These are phyloP conservation scores for Pachysandra terminalis DNA, from an alignment of 164 flowering plant species.

Conservation along the genomic window DNA sequence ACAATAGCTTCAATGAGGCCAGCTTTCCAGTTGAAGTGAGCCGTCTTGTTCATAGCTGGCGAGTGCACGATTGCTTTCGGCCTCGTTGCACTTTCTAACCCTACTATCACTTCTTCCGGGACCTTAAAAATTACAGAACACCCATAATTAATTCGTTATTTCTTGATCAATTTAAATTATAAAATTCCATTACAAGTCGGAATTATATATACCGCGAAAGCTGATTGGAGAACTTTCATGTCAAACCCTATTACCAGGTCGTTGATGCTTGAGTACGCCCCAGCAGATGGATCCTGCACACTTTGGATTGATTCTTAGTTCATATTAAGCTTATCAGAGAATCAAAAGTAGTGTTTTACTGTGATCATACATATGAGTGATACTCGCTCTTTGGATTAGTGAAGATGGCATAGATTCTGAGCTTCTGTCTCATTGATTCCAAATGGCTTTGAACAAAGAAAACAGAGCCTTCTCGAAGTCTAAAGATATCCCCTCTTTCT, in stretches of 20 bases:
- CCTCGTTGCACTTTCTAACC: constrained; percentile 26
- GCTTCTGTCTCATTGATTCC: constrained; percentile 47
- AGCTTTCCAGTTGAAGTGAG: constrained; percentile 26
- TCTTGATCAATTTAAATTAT: too few relatives aligned
- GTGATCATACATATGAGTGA: constrained; percentile 26
- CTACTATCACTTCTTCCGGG: constrained; percentile 51
- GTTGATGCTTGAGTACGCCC: constrained; percentile 53
- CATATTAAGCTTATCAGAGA: too few relatives aligned
- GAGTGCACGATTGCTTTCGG: constrained; percentile 55
- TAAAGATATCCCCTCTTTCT: constrained; percentile 55
- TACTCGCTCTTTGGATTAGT: constrained; percentile 22
- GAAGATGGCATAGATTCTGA: constrained; percentile 64
- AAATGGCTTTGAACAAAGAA: constrained; percentile 59
- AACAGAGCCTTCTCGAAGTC: constrained; percentile 49
- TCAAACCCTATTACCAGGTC: constrained; percentile 74
- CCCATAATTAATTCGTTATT: neutral
- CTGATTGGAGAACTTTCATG: constrained; percentile 48
- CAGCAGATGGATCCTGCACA: constrained; percentile 41
- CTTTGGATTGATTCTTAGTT: too few relatives aligned
- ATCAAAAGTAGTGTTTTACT: neutral
- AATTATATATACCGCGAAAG: constrained; percentile 47
- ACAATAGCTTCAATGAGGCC: constrained; percentile 32
- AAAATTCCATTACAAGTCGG: too few relatives aligned
- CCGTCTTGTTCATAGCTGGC: constrained; percentile 15
- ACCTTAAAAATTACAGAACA: constrained; percentile 43